A percentile compares a stretch with the other conserved stretches of the same genome.
phyloP scores from a whole-genome alignment of 805 yeast genomes.

The Yamadazyma sp. region DNA sequence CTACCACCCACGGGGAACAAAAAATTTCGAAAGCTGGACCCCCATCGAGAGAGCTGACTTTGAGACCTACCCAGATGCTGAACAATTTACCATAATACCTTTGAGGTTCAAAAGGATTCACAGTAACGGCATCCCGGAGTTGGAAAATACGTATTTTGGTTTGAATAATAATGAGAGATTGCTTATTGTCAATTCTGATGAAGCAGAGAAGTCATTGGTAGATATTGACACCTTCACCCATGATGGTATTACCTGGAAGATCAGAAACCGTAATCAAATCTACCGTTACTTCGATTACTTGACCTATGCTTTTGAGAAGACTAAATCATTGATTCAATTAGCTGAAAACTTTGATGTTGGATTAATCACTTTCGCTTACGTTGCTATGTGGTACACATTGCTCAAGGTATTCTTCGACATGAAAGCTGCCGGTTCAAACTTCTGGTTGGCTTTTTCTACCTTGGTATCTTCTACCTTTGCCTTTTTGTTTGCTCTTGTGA shows the following conservation, averaged over 20 bases:
- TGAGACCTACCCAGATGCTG: constrained; percentile 38
- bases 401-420: constrained; percentile 72
- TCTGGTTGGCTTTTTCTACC: constrained; percentile 84
- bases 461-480: constrained; percentile 79
- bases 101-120: constrained; percentile 53
- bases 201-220: constrained; percentile 24
- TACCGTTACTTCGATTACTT: constrained; percentile 57
- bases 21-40: constrained; percentile 47
- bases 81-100: constrained; percentile 53
- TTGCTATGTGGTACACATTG: constrained; percentile 86
- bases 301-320: constrained; percentile 37
- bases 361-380: constrained; percentile 74
- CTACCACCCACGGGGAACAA: constrained; percentile 38
- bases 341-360: constrained; percentile 87
- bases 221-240: constrained; percentile 25
- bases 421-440: constrained; percentile 75
- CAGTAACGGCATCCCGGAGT: constrained; percentile 39
- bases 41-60: constrained; percentile 41
- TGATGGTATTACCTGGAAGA: constrained; percentile 59
- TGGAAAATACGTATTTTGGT: constrained; percentile 40
- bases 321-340: constrained; percentile 51
- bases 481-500: constrained; percentile 69
- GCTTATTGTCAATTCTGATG: constrained; percentile 34
- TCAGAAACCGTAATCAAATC: constrained; percentile 55
- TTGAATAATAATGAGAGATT: constrained; percentile 44